Percentiles rank a stretch among this genome's conserved stretches.
Evolutionary conservation across 2,329 filamentous ascomycete genomes (phyloP).

Genomic region (Alternaria gaisen): DNA sequence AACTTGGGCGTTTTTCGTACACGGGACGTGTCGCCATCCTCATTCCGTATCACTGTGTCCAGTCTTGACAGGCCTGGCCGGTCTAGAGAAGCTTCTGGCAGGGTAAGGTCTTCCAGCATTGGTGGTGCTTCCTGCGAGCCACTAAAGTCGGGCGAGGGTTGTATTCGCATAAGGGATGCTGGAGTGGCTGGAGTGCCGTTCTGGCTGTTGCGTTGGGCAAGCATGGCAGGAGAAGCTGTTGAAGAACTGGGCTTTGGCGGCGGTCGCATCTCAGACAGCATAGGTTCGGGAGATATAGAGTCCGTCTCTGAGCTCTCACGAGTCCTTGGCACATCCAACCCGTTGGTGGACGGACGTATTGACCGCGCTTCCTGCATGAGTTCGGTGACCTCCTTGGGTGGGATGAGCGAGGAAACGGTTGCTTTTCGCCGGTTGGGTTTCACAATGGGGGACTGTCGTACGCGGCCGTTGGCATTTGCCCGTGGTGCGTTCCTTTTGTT

Average conservation of each 20-base stretch:
- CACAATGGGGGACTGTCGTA: conserved; percentile 76
- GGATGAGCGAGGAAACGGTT: conserved; percentile 54
- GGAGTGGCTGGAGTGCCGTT: conserved; percentile 70
- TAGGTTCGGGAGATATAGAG: conserved; percentile 61
- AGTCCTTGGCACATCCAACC: conserved; percentile 36
- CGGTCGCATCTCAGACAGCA: conserved; percentile 62
- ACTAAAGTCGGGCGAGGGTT: conserved; percentile 49
- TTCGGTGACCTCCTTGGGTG: conserved; percentile 56
- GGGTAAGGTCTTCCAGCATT: conserved; percentile 68
- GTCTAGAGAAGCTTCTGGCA: conserved; percentile 73
- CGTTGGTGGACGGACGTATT: conserved; percentile 33
- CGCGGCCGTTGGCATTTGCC: conserved; percentile 55
- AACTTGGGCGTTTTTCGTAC: conserved; percentile 73
- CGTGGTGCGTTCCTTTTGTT: conserved; percentile 63
- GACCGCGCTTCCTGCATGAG: conserved; percentile 50
- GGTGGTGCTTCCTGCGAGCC: conserved; percentile 34
- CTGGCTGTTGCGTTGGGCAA: conserved; percentile 54
- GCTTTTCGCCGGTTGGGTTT: conserved; percentile 66
- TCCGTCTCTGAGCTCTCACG: conserved; percentile 56
- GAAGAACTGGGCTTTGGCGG: conserved; percentile 71
- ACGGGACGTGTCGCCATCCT: conserved; percentile 64
- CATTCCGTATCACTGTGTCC: conserved; percentile 60
- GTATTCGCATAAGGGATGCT: conserved; percentile 78
- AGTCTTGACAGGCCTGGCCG: conserved; percentile 60
- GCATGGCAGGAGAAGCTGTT: conserved; percentile 73